phyloP scores from a whole-genome alignment of 441 rosid species.

The Erysimum pusillum region DNA sequence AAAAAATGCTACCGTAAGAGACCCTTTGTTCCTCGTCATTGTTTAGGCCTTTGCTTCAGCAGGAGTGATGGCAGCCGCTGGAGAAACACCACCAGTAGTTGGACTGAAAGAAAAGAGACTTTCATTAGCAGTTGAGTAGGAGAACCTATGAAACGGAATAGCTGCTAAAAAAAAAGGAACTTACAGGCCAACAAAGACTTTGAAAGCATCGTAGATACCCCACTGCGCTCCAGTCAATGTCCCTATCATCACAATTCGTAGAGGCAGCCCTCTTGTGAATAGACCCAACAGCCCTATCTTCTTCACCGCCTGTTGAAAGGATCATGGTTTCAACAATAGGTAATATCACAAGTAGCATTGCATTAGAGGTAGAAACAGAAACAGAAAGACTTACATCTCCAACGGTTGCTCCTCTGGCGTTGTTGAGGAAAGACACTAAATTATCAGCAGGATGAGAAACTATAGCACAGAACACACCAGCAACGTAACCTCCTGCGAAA shows the following conservation, averaged over 20 bases:
- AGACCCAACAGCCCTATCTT: conserved; percentile 89
- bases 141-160: conserved; percentile 2
- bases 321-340: neutral
- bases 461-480: conserved; percentile 84
- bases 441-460: conserved; percentile 96
- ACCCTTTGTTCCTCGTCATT: conserved; percentile 8
- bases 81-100: conserved; percentile 86
- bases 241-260: conserved; percentile 97
- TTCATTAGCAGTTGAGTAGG: neutral
- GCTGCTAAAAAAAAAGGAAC: conserved; percentile 44
- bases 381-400: conserved; percentile 70
- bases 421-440: conserved; percentile 94
- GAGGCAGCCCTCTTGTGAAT: conserved; percentile 96
- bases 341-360: conserved; percentile 17
- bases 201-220: conserved; percentile 96
- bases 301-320: conserved; percentile 78
- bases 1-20: conserved; percentile 19
- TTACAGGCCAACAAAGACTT: conserved; percentile 96
- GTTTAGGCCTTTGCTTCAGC: conserved; percentile 42
- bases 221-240: conserved; percentile 98
- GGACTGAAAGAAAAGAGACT: conserved; percentile 61
- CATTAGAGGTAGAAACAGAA: neutral
- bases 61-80: conserved; percentile 52
- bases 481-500: conserved; percentile 74
- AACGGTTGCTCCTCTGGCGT: conserved; percentile 91